phyloP scores from a whole-genome alignment of 2,329 filamentous ascomycete species.

The Dactylellina leptospora region DNA sequence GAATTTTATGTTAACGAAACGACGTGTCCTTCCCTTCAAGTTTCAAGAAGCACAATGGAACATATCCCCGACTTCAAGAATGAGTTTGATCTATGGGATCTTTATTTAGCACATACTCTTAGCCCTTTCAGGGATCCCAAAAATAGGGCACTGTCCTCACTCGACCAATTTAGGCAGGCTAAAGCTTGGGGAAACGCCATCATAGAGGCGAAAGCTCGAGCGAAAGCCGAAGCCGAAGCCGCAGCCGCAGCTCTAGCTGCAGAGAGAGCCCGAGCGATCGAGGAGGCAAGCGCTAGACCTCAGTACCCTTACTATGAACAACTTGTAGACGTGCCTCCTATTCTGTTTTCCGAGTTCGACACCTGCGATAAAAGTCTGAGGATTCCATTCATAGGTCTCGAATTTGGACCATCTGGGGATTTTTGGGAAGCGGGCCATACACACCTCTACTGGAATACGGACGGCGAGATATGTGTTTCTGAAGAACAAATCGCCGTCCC shows the following conservation, averaged over 20 bases:
- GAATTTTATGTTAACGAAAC: too few species aligned
- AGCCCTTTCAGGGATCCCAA: too few species aligned
- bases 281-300: not conserved
- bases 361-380: not conserved
- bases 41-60: too few species aligned
- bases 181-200: not conserved
- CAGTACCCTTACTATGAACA: not conserved
- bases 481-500: not conserved
- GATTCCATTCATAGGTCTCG: not conserved
- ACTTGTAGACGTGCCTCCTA: not conserved
- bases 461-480: not conserved
- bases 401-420: not conserved
- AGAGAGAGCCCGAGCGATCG: not conserved
- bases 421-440: not conserved
- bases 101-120: too few species aligned
- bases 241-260: not conserved
- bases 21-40: too few species aligned
- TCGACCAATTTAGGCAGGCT: too few species aligned
- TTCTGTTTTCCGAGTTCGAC: not conserved
- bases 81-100: too few species aligned
- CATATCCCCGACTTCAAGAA: too few species aligned
- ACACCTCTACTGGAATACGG: slow-evolving; percentile 3
- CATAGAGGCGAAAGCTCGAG: not conserved
- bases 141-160: too few species aligned
- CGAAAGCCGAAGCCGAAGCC: not conserved